Conservation (phyloP, 441 rosid genomes). For the Gossypium schwendimanii region DNA sequence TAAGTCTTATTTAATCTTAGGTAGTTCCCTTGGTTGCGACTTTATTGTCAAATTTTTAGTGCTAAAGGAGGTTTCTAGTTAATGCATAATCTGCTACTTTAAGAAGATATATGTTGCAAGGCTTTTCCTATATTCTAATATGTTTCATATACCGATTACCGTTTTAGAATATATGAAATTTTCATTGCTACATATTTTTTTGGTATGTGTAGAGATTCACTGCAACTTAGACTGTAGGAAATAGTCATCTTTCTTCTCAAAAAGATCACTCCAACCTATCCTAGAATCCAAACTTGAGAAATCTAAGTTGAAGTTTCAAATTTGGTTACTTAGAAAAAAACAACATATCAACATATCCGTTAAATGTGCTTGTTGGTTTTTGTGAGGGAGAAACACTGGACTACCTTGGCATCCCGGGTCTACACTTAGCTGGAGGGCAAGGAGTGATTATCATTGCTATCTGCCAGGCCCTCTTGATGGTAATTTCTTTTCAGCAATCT, state of each 20-base stretch:
- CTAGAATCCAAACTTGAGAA: background rate
- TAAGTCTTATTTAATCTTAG: background rate
- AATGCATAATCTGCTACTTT: background rate
- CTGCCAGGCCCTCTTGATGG: constrained; percentile 89
- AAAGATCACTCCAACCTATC: background rate
- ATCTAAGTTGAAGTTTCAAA: background rate
- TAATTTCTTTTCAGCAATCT: constrained; percentile 18
- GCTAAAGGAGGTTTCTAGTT: background rate
- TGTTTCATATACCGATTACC: background rate
- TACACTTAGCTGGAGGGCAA: constrained; percentile 92
- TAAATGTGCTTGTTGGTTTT: background rate
- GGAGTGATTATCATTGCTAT: constrained; percentile 76
- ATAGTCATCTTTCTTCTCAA: background rate
- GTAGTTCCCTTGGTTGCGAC: background rate
- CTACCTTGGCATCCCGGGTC: constrained; percentile 89
- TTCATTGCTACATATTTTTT: background rate
- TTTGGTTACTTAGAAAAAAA: background rate
- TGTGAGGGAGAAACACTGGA: constrained; percentile 81
- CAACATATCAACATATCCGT: background rate
- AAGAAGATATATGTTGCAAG: background rate
- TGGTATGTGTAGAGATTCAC: background rate
- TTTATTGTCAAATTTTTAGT: background rate
- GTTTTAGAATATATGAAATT: background rate
- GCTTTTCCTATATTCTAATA: background rate
- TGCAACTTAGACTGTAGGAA: background rate